Conservation (phyloP, 1,139 yeast species). For the Dujonia santamariae region DNA sequence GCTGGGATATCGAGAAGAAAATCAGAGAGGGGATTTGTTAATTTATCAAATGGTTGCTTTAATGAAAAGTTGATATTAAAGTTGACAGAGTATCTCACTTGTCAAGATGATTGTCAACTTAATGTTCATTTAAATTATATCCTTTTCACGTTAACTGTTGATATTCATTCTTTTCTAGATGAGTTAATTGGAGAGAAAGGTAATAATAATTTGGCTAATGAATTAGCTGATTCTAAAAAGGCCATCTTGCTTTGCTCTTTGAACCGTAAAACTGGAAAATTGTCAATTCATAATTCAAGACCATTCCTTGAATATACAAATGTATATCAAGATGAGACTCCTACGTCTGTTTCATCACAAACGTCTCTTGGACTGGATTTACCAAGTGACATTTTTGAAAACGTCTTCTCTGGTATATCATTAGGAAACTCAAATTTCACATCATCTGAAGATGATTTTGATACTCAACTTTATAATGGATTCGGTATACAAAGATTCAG, state of each 20-base stretch:
- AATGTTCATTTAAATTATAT: slow-evolving; percentile 38
- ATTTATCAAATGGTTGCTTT: slow-evolving; percentile 1
- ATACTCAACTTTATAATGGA: slow-evolving; percentile 5
- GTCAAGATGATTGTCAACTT: slow-evolving; percentile 26
- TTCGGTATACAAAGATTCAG: slow-evolving; percentile 3
- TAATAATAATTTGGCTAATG: not conserved
- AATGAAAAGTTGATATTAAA: slow-evolving; percentile 7
- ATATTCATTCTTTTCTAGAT: slow-evolving; percentile 13
- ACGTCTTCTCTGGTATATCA: slow-evolving; percentile 4
- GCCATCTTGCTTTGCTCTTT: slow-evolving; percentile 29
- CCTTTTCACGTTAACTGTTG: slow-evolving; percentile 29
- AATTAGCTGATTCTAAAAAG: not conserved
- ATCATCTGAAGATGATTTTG: slow-evolving; percentile 6
- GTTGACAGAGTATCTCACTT: slow-evolving; percentile 22
- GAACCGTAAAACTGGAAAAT: slow-evolving; percentile 28
- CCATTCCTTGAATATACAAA: slow-evolving; percentile 8
- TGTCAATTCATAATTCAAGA: slow-evolving; percentile 19
- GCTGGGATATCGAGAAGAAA: not conserved
- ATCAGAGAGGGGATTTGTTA: not conserved
- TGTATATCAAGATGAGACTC: slow-evolving; percentile 1
- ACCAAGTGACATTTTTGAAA: slow-evolving; percentile 5
- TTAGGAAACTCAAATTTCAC: slow-evolving; percentile 5
- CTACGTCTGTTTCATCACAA: too few relatives aligned
- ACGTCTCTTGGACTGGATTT: slow-evolving; percentile 1
- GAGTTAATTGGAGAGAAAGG: not conserved